Conservation (phyloP, 2,329 filamentous ascomycete genomes). For the Arachnomyces sp. region DNA sequence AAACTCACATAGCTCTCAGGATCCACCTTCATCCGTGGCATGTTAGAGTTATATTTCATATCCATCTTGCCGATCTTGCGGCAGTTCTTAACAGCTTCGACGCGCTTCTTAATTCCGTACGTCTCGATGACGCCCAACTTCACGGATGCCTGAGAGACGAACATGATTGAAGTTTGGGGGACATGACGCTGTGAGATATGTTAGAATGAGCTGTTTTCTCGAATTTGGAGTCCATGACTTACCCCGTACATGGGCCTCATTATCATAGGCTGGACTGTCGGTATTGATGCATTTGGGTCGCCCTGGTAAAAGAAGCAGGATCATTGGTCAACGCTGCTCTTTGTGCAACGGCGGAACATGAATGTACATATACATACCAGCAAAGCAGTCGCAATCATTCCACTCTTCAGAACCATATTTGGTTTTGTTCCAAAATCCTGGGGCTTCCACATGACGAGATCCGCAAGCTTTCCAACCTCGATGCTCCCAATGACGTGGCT, state of each 20-base stretch:
- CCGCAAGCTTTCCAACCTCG: slow-evolving; percentile 82
- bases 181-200: slow-evolving; percentile 46
- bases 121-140: slow-evolving; percentile 57
- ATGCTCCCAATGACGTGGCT: slow-evolving; percentile 75
- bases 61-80: slow-evolving; percentile 70
- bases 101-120: slow-evolving; percentile 69
- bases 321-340: neutral
- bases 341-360: neutral
- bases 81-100: slow-evolving; percentile 73
- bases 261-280: slow-evolving; percentile 77
- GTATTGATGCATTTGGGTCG: slow-evolving; percentile 76
- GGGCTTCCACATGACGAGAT: slow-evolving; percentile 81
- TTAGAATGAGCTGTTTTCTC: slow-evolving; percentile 2
- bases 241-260: slow-evolving; percentile 77
- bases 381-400: slow-evolving; percentile 71
- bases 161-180: slow-evolving; percentile 67
- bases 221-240: slow-evolving; percentile 14
- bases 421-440: slow-evolving; percentile 85
- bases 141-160: slow-evolving; percentile 70
- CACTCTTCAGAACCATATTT: slow-evolving; percentile 72
- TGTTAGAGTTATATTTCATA: slow-evolving; percentile 81
- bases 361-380: slow-evolving; percentile 55
- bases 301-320: slow-evolving; percentile 42
- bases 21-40: slow-evolving; percentile 84
- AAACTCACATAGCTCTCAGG: slow-evolving; percentile 68